Conservation (phyloP, 148 eudicot species). For the Silene latifolia region DNA sequence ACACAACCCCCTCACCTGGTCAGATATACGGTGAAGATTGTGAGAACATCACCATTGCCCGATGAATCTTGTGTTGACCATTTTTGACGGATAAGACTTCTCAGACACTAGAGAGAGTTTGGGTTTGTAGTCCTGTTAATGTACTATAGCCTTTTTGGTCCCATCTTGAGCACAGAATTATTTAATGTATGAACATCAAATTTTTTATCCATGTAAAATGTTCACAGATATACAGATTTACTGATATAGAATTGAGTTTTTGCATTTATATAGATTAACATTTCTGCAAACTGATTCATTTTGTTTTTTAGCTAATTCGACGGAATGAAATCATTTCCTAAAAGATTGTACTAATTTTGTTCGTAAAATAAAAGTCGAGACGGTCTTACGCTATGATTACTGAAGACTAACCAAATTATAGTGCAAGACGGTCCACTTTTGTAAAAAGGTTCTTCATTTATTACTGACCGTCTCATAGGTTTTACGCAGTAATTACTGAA, state of each 20-base stretch:
- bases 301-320: no score
- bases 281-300: not conserved
- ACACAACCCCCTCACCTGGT: not conserved
- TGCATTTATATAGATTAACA: not conserved
- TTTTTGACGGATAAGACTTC: slow-evolving; percentile 5
- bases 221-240: slow-evolving; percentile 23
- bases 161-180: slow-evolving; percentile 27
- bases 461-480: no score
- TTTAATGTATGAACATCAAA: slow-evolving; percentile 33
- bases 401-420: no score
- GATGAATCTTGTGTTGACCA: not conserved
- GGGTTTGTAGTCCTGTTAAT: slow-evolving; percentile 17
- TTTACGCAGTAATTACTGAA: no score
- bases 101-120: not conserved
- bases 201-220: slow-evolving; percentile 37
- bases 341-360: no score
- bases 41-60: not conserved
- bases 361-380: no score
- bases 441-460: no score
- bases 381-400: no score
- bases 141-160: slow-evolving; percentile 31
- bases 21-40: not conserved
- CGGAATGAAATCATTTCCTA: no score
- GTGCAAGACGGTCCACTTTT: no score
- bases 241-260: not conserved